Evolutionary conservation across 2,329 filamentous ascomycete species (phyloP).

Genomic region (Paracamarosporium sp.): DNA sequence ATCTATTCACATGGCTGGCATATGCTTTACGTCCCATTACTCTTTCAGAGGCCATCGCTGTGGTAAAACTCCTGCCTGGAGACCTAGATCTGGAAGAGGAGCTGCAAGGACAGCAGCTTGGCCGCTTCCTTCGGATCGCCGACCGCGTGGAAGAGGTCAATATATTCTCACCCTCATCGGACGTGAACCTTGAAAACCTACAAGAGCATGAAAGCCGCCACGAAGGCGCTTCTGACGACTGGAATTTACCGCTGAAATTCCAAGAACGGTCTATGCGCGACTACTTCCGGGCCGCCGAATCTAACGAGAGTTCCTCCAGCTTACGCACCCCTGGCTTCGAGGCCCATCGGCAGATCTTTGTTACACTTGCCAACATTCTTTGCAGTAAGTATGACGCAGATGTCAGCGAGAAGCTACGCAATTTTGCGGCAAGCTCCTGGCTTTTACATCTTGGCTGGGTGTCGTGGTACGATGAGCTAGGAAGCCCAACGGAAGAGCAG

Average conservation of each 20-base stretch:
- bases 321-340: conserved; percentile 2
- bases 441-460: conserved; percentile 6
- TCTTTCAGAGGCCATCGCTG: background rate
- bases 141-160: background rate
- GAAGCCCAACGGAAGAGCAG: background rate
- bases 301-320: background rate
- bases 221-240: conserved; percentile 1
- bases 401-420: background rate
- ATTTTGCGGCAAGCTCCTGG: background rate
- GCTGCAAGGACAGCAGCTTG: background rate
- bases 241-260: conserved; percentile 6
- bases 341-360: conserved; percentile 3
- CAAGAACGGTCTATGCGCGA: conserved; percentile 6
- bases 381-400: background rate
- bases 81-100: conserved; percentile 4
- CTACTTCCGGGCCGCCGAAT: background rate
- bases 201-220: conserved; percentile 1
- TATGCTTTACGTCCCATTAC: conserved; percentile 1
- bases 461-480: background rate
- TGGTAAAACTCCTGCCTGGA: background rate
- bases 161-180: background rate
- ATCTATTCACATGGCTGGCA: conserved; percentile 1
- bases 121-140: background rate
- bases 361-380: background rate
- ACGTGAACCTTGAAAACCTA: background rate